These are phyloP conservation scores for Musa acuminata DNA, from an alignment of 176 grass and related monocot species.

Conservation along the genomic window DNA sequence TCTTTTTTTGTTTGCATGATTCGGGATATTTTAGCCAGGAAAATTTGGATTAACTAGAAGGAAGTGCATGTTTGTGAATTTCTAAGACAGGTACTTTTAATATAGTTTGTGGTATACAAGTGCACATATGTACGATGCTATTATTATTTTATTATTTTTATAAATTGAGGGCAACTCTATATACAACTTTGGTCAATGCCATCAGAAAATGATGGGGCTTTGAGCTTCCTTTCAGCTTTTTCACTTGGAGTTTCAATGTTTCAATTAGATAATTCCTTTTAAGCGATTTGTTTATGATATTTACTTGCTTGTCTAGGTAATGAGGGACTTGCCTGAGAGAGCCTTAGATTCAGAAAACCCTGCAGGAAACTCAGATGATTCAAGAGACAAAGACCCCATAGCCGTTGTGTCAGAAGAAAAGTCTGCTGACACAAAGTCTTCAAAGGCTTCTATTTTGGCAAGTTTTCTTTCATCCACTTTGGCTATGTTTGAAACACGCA, in stretches of 20 bases:
- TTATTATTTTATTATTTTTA: neutral
- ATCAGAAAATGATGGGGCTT: neutral
- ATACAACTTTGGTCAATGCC: neutral
- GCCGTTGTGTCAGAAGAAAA: constrained; percentile 23
- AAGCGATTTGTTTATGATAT: neutral
- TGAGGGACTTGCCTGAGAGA: constrained; percentile 72
- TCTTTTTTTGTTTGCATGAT: too few species aligned
- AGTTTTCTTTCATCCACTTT: constrained; percentile 47
- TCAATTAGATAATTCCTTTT: neutral
- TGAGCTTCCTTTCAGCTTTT: neutral
- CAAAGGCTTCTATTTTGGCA: constrained; percentile 49
- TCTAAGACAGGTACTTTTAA: too few species aligned
- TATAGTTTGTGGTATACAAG: neutral
- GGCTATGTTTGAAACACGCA: constrained; percentile 51
- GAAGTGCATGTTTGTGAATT: neutral
- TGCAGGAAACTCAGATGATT: constrained; percentile 22
- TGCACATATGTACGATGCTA: neutral
- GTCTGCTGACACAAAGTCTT: constrained; percentile 24
- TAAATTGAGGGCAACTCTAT: neutral
- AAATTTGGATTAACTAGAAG: neutral
- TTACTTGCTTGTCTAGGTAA: constrained; percentile 46
- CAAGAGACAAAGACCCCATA: neutral
- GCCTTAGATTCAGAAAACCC: constrained; percentile 14
- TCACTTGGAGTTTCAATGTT: neutral
- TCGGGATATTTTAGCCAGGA: neutral